Base-by-base conservation (phyloP, 164 flowering plant species). In the Euptelea pleiosperma region DNA sequence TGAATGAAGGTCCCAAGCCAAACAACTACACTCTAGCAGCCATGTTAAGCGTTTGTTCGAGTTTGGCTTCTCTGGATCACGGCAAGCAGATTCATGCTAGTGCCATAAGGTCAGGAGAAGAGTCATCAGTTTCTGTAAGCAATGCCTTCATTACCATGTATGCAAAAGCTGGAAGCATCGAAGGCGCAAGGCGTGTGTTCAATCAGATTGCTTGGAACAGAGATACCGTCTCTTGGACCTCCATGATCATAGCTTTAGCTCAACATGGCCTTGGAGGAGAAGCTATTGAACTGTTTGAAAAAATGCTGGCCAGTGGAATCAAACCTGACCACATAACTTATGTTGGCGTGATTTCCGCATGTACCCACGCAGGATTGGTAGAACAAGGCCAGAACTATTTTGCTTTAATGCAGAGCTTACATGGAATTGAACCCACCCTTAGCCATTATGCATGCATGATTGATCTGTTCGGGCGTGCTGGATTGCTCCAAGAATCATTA, bases 361-460 rank as follows among this genome's bases (percentile, higher is more conserved):
- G 98, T 58, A 84, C 83, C 0, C 91, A 89, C 59, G 77, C 76
- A 40, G 96, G 96, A 16, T 55, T 85, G 72, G 91, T 92, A 1
- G 76, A 80, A 26, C 57, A 75, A 62, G 93, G 96, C 21, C 71
- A 62, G 19, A 53, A 54, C 14, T 84, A 87, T 62, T 92, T 71
- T 44, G 43, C 57, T 47, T 46, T 70, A 66, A 85, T 92, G 96
- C 69, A 66, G 53, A 66, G 63, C 6, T 41, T 60, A 2, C 89
- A 92, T 60, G 70, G 71, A 37, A 84, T 92, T 52, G 67, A 73
- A 56, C 96, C 96, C 30, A 75, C 86, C 9, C 69, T 37, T 3
- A 84, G 89, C 64, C 96, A 89, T 58, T 89, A 73, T 68, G 85
- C 91, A 2, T 83, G 91, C 79, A 85, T 91, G 92, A 69, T 89